Evolutionary conservation across 1,139 yeast species (phyloP).

Genomic region (Insectozyma bohioensis): DNA sequence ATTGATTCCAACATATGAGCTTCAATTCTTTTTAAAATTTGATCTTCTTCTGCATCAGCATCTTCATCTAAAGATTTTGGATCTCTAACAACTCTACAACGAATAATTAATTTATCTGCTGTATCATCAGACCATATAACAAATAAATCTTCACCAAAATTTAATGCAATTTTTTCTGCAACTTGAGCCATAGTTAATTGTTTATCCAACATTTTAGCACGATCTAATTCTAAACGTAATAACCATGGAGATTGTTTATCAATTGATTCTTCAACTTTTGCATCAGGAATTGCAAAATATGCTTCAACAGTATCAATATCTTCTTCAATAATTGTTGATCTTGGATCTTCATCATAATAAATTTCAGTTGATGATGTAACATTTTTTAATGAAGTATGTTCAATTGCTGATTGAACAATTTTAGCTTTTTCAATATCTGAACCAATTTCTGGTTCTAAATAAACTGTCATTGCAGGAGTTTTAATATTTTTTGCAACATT

Average conservation of each 20-base stretch:
- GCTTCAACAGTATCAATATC: conserved; percentile 97
- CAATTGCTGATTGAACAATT: conserved; percentile 93
- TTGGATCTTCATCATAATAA: conserved; percentile 97
- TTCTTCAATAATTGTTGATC: conserved; percentile 91
- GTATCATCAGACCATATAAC: conserved; percentile 99
- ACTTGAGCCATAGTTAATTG: conserved; percentile 98
- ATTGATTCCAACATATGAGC: conserved; percentile 95
- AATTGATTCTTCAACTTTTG: conserved; percentile 88
- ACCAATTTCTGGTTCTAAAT: conserved; percentile 76
- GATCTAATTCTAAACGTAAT: conserved; percentile 91
- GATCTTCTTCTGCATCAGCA: conserved; percentile 95
- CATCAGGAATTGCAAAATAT: conserved; percentile 96
- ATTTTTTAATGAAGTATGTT: conserved; percentile 90
- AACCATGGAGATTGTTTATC: conserved; percentile 98
- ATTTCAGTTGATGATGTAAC: conserved; percentile 98
- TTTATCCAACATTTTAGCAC: conserved; percentile 98
- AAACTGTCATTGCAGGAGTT: conserved; percentile 97
- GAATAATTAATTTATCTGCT: conserved; percentile 92
- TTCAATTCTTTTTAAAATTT: conserved; percentile 91
- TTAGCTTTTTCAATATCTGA: conserved; percentile 91
- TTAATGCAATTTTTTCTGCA: conserved; percentile 91
- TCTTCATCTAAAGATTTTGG: conserved; percentile 93
- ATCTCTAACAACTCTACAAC: conserved; percentile 98
- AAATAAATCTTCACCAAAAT: conserved; percentile 91
- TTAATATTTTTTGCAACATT: conserved; percentile 97